phyloP scores from a whole-genome alignment of 192 early-diverging fungal genomes.

The Podila minutissima region DNA sequence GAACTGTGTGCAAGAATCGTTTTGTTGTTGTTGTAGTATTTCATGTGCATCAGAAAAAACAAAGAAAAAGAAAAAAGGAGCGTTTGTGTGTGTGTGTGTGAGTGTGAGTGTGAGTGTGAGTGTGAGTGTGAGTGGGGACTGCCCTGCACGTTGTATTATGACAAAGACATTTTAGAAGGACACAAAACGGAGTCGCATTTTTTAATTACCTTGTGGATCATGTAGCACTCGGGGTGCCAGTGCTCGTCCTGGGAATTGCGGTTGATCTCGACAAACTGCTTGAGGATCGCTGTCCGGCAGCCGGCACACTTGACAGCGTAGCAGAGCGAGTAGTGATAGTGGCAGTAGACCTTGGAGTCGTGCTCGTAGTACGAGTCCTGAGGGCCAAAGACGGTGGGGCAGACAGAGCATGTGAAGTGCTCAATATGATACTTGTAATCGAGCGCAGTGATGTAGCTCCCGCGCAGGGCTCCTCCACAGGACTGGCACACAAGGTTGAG shows the following conservation, averaged over 20 bases:
- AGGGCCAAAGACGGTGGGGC: slow-evolving; percentile 91
- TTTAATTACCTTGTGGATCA: slow-evolving; percentile 94
- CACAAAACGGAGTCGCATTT: background rate
- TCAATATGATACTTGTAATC: slow-evolving; percentile 96
- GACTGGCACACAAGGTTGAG: slow-evolving; percentile 86
- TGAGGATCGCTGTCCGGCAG: slow-evolving; percentile 93
- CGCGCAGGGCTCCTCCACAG: slow-evolving; percentile 89
- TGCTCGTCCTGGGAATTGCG: slow-evolving; percentile 80
- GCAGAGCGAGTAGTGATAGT: slow-evolving; percentile 91
- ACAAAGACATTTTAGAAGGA: background rate
- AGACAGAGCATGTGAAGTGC: slow-evolving; percentile 96
- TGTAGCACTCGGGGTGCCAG: slow-evolving; percentile 99
- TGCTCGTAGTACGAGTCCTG: slow-evolving; percentile 98
- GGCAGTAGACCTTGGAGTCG: slow-evolving; percentile 92
- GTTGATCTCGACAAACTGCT: slow-evolving; percentile 96
- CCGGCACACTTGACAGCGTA: slow-evolving; percentile 96
- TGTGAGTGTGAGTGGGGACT: no score
- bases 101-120: no score
- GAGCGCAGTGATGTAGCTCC: slow-evolving; percentile 92
- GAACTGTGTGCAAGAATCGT: slow-evolving; percentile 49
- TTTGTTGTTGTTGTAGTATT: no score
- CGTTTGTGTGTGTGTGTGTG: no score
- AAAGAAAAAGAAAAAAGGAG: no score
- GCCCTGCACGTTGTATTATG: no score
- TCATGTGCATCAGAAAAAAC: background rate